Base-by-base conservation (phyloP, 2,329 filamentous ascomycete species). In the Onygenales sp. region DNA sequence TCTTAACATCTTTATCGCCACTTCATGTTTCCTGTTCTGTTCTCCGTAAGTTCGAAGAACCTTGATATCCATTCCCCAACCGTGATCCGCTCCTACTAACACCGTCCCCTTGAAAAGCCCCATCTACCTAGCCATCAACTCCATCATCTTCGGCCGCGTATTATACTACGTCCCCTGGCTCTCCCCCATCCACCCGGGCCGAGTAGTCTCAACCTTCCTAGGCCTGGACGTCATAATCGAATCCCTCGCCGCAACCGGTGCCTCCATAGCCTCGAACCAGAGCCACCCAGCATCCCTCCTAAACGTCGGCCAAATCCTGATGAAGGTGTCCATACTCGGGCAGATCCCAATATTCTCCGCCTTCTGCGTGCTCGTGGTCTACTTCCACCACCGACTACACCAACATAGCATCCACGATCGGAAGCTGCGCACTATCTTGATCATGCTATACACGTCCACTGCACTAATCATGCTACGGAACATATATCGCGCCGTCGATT, bases 161-260 rank as follows among this genome's bases (percentile, higher is more conserved):
- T 66, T 82, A 0, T 73, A 72, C 53, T 72, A 74, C 49, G 63
- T 70, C 2, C 66, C 77, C 3, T 81, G 81, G 54, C 70, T 76
- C 40, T 63, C 64, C 1, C 68, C 70, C 1, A 72, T 81, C 36
- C 77, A 81, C 57, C 79, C 79, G 0, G 78, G 78, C 2, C 73
- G 79, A 3, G 72, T 84, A 4, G 79, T 84, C 58, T 84, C 81
- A 57, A 76, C 74, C 3, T 79, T 84, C 56, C 67, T 84, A 37
- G 67, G 75, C 1, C 67, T 80, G 8, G 78, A 82, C 39, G 62
- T 67, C 2, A 65, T 74, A 0, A 73, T 83, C 40, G 71, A 72
- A 52, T 55, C 55, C 7, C 66, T 82, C 2, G 78, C 77, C 17
- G 76, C 68, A 5, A 76, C 77, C 49, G 79, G 79, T 2, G 78